Evolutionary conservation across 78 protist genomes (phyloP), one percentile per base, ranked within the genome.

Genomic region (Dictyostelium firmibasis): DNA sequence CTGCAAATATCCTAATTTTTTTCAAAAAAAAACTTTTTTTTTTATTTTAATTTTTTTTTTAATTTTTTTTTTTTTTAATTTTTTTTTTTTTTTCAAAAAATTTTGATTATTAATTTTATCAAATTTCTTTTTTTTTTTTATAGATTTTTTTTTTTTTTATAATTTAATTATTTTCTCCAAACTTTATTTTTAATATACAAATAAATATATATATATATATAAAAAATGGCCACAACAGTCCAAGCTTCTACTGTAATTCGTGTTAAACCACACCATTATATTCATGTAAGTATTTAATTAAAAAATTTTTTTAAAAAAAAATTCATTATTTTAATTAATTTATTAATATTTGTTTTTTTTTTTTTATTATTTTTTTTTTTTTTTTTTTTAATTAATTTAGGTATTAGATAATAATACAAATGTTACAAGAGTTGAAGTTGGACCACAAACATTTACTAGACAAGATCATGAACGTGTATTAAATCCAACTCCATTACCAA

Each of bases 371-470:
- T 69, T 29, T 23, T 69, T 36, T 92, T 10, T 29, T 69, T 27
- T 69, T 62, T 62, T 62, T 62, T 62, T 20, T 62, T 62, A 2
- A 69, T 27, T 13, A 69, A 62, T 8, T 1, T 84, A 95, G 95
- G 97, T 95, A 62, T 74, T 95, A 62, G 97, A 95, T 75, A 95
- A 95, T 77, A 95, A 95, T 78, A 95, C 93, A 31, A 97, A 98
- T 95, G 96, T 96, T 36, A 96, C 97, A 4, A 74, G 93, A n/a
- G 93, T 95, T 36, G 96, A 76, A 53, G 78, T 86, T 60, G 99
- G 99, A 23, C 99, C 99, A 60, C 86, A 43, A 84, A 97, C 98
- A 60, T 97, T 93, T 78, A 96, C 97, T 3, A 81, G 98, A 74
- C 92, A 81, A 79, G 98, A 97, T 86, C 96, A 98, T 72, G 98